These are phyloP conservation scores for Pythium rhizo-oryzae DNA, from an alignment of 352 stramenopile genomes.

Conservation along the genomic window DNA sequence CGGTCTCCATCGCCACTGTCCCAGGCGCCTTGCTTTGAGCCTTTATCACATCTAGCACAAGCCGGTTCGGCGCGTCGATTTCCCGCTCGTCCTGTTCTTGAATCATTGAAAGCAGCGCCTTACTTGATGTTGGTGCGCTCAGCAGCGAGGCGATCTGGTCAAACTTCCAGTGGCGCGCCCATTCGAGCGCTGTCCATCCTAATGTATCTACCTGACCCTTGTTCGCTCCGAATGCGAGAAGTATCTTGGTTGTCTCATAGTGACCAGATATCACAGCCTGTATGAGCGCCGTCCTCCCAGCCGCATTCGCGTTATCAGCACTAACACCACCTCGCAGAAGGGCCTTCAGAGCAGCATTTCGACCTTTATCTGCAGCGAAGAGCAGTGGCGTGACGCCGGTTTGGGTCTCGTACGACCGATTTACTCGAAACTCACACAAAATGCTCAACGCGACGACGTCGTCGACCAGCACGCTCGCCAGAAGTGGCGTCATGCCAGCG, in stretches of 20 bases:
- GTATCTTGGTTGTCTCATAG: slow-evolving; percentile 34
- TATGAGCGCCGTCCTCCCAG: slow-evolving; percentile 44
- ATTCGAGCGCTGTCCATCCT: slow-evolving; percentile 39
- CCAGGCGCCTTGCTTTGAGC: slow-evolving; percentile 19
- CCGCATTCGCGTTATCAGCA: slow-evolving; percentile 36
- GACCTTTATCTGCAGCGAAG: slow-evolving; percentile 56
- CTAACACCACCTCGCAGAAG: slow-evolving; percentile 44
- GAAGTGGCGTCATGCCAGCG: slow-evolving; percentile 52
- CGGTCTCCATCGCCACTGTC: slow-evolving; percentile 37
- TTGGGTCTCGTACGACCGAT: slow-evolving; percentile 43
- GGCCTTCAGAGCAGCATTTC: slow-evolving; percentile 35
- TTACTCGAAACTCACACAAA: slow-evolving; percentile 47
- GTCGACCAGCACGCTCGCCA: slow-evolving; percentile 47
- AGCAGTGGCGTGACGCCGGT: slow-evolving; percentile 39
- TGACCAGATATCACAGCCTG: slow-evolving; percentile 53
- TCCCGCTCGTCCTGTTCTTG: slow-evolving; percentile 46
- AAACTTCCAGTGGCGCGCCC: slow-evolving; percentile 34
- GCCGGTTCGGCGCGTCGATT: slow-evolving; percentile 16
- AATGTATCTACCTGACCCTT: slow-evolving; percentile 32
- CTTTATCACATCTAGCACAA: slow-evolving; percentile 7
- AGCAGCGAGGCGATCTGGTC: slow-evolving; percentile 37
- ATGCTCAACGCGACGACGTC: slow-evolving; percentile 52
- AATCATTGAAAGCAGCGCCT: slow-evolving; percentile 38
- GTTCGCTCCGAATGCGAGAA: slow-evolving; percentile 48
- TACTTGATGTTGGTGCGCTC: slow-evolving; percentile 26